These are phyloP conservation scores for Trichoderma sp. DNA, from an alignment of 2,329 filamentous ascomycete species.

Conservation along the genomic window DNA sequence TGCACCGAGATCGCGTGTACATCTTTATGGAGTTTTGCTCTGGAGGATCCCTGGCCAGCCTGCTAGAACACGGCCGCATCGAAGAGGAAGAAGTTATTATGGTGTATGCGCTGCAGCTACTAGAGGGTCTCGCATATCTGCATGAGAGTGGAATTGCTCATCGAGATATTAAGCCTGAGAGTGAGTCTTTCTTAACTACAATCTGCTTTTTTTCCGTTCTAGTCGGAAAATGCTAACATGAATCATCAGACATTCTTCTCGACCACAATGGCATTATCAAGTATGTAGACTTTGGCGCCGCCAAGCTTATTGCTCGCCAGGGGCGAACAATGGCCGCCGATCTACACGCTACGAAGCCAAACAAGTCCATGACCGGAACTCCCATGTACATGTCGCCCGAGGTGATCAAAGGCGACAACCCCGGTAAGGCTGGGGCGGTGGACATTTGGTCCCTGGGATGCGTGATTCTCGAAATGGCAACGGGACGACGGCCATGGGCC, in stretches of 20 bases:
- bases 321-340: conserved; percentile 75
- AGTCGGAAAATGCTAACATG: conserved; percentile 21
- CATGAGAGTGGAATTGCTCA: conserved; percentile 91
- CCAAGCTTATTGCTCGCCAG: conserved; percentile 93
- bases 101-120: conserved; percentile 90
- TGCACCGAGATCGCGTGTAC: conserved; percentile 98
- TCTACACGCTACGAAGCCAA: conserved; percentile 60
- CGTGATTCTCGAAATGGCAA: conserved; percentile 96
- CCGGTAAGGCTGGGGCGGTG: conserved; percentile 78
- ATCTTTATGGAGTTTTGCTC: conserved; percentile 99
- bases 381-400: conserved; percentile 99
- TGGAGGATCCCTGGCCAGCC: conserved; percentile 82
- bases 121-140: conserved; percentile 90
- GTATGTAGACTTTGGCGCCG: conserved; percentile 97
- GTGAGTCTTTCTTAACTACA: conserved; percentile 53
- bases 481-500: conserved; percentile 89
- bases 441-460: conserved; percentile 97
- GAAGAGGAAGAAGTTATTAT: conserved; percentile 97
- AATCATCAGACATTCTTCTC: conserved; percentile 75
- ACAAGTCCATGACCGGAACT: conserved; percentile 94
- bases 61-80: conserved; percentile 93
- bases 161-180: conserved; percentile 97
- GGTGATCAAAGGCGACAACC: conserved; percentile 86
- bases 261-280: conserved; percentile 99
- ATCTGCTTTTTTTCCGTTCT: background rate